Evolutionary conservation across 2,329 filamentous ascomycete genomes (phyloP).

Genomic region (Geosmithia morbida): DNA sequence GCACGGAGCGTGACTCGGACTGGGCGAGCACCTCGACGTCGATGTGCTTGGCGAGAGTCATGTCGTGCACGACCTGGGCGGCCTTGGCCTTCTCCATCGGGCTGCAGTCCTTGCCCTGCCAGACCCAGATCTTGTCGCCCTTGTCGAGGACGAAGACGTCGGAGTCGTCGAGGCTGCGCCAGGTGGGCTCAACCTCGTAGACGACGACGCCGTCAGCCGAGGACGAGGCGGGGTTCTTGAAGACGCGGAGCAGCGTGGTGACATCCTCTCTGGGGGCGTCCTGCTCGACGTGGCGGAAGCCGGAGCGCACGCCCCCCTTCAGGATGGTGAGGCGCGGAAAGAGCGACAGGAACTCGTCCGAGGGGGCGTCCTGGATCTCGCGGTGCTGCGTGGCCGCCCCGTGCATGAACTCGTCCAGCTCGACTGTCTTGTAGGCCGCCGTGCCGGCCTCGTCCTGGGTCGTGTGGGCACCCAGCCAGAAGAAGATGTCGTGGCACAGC

Average conservation of each 20-base stretch:
- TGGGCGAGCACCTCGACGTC: conserved; percentile 53
- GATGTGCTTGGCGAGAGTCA: conserved; percentile 47
- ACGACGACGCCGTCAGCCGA: conserved; percentile 36
- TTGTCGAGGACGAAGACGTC: conserved; percentile 54
- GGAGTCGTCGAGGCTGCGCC: conserved; percentile 46
- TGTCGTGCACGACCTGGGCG: conserved; percentile 50
- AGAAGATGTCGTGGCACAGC: conserved; percentile 51
- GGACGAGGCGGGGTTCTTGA: conserved; percentile 38
- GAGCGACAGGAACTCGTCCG: conserved; percentile 42
- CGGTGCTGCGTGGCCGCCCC: conserved; percentile 50
- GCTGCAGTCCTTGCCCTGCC: conserved; percentile 50
- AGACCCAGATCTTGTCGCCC: conserved; percentile 52
- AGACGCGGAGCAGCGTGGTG: conserved; percentile 43
- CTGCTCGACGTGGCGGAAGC: conserved; percentile 48
- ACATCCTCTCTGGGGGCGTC: conserved; percentile 21
- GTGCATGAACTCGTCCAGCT: conserved; percentile 51
- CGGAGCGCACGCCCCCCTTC: conserved; percentile 44
- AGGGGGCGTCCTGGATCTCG: conserved; percentile 44
- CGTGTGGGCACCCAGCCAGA: conserved; percentile 53
- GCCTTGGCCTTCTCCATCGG: conserved; percentile 58
- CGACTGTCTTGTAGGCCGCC: conserved; percentile 57
- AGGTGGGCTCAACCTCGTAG: conserved; percentile 47
- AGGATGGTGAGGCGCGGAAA: conserved; percentile 48
- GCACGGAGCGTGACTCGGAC: conserved; percentile 36
- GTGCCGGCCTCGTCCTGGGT: conserved; percentile 55